Conservation (phyloP, 805 yeast species). For the Saturnispora serradocipensis region DNA sequence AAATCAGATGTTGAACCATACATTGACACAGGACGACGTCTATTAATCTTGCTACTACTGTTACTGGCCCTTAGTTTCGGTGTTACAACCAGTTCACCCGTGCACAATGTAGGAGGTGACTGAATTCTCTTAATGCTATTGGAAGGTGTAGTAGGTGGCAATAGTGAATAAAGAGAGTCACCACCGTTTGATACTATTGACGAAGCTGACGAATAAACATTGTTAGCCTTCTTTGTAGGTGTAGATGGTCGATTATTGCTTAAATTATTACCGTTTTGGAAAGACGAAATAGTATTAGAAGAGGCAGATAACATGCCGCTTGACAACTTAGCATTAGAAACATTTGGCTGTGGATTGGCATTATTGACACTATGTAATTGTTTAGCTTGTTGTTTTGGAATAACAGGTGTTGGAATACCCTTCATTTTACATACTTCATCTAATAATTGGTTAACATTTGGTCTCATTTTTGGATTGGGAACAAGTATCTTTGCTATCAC, state of each 20-base stretch:
- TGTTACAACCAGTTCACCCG: background rate
- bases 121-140: background rate
- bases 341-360: background rate
- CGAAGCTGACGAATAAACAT: conserved; percentile 3
- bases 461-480: conserved; percentile 62
- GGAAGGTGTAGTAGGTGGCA: background rate
- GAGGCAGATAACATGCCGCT: background rate
- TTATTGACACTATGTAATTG: background rate
- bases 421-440: conserved; percentile 61
- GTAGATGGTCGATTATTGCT: background rate
- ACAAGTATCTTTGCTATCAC: conserved; percentile 52
- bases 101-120: background rate
- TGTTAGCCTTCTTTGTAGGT: background rate
- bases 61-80: background rate
- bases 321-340: background rate
- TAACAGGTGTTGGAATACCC: conserved; percentile 31
- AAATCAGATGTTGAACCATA: conserved; percentile 6
- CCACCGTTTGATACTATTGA: conserved; percentile 1
- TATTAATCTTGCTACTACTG: background rate
- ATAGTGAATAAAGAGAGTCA: conserved; percentile 2
- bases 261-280: background rate
- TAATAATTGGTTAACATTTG: conserved; percentile 61
- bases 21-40: conserved; percentile 10
- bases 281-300: background rate
- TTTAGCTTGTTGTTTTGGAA: conserved; percentile 13